Base-by-base conservation (phyloP, 2,329 filamentous ascomycete species). In the Pseudogymnoascus sp. region DNA sequence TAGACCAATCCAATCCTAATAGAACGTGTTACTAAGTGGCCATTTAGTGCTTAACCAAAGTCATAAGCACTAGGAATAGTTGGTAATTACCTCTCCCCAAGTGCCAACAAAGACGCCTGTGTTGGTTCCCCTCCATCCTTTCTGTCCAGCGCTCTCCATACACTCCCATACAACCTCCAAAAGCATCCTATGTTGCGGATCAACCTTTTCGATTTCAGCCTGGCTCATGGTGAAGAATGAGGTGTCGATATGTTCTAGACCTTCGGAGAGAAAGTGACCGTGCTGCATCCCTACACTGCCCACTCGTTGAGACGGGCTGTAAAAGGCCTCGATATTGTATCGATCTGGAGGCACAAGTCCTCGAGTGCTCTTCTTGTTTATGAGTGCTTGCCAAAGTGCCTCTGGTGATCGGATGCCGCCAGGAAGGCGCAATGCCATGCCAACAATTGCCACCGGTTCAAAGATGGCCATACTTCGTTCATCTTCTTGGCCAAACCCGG, bases 391-490 rank as follows among this genome's bases (percentile, higher is more conserved):
- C 72, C 72, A 74, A 33, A 74, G 68, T 60, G 73, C 71, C 4
- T 70, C 70, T 7, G 72, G 69, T 22, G 70, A 71, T 7, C 67
- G 65, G 6, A 72, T 67, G 47, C 68, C 68, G 14, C 71, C 71
- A 8, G 72, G 70, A 1, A 74, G 66, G 39, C 72, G 67, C n/a
- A 70, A 72, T 9, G 69, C 69, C 68, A 70, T 72, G 58, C 72
- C 72, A 14, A 67, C 62, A 18, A 74, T 69, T 11, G 72, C 72
- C 58, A 74, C 71, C 22, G 72, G 72, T 2, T 39, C 38, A 39
- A 39, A 39, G 8, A 6, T 39, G 8, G 8, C 18, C 15, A 11
- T 39, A 20, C 15, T 18, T 5, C 15, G 11, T 39, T 39, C 18
- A 11, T 11, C 38, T 8, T 20, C 20, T 20, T 39, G 18, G 9